Evolutionary conservation across 306 rosid species (phyloP).

Genomic region (Trifolium fragiferum): DNA sequence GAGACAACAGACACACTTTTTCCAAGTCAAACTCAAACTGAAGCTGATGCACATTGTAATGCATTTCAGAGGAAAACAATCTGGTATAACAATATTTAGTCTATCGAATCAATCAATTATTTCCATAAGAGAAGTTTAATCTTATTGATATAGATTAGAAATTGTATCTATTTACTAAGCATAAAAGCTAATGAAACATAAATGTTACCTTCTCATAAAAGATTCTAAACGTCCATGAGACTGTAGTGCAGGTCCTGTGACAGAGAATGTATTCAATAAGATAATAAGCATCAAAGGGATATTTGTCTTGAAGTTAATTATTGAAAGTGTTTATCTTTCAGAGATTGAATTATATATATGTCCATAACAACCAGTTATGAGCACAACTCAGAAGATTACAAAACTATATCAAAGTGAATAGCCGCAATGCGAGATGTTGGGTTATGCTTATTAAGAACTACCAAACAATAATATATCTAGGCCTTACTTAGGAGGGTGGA

Average conservation of each 20-base stretch:
- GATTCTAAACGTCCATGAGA: conserved; percentile 89
- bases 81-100: not conserved
- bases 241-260: conserved; percentile 88
- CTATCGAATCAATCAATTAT: conserved; percentile 32
- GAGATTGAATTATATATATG: conserved; percentile 4
- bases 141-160: not conserved
- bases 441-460: conserved; percentile 34
- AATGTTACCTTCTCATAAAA: conserved; percentile 83
- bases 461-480: conserved; percentile 4
- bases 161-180: conserved; percentile 28
- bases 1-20: conserved; percentile 1
- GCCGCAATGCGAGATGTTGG: conserved; percentile 9
- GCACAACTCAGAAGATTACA: not conserved
- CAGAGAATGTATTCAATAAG: conserved; percentile 44
- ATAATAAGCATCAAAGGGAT: conserved; percentile 26
- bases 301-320: conserved; percentile 15
- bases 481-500: conserved; percentile 89
- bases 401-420: conserved; percentile 26
- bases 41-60: conserved; percentile 19
- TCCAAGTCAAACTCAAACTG: conserved; percentile 19
- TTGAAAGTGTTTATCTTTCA: not conserved
- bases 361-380: conserved; percentile 3
- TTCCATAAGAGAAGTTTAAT: conserved; percentile 28
- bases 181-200: conserved; percentile 15
- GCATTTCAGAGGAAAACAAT: not conserved